Evolutionary conservation across 768 basidiomycete species (phyloP), one percentile per base, ranked within the genome.

Genomic region (Tubosaeta sp.): DNA sequence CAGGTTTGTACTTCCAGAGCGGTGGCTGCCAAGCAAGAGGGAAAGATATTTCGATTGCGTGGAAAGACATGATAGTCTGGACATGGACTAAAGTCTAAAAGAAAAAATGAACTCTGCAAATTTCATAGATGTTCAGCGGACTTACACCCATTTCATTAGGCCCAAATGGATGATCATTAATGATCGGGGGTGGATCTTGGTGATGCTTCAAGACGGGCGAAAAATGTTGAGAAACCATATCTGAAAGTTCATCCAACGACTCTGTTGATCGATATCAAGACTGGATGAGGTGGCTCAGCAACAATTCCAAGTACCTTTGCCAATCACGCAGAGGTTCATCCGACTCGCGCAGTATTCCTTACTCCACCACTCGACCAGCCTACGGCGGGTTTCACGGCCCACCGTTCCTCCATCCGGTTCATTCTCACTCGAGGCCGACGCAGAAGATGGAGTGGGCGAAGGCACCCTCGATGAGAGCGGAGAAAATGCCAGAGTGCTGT

Each of bases 31-130:
- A 80, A 60, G 78, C 79, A 61, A 94, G 67, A 52, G 88, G 81
- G 70, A 92, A 93, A 3, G 83, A 84, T 21, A 95, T 77, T 61
- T 94, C 93, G 45, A 95, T 59, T 0, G 81, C 84, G 61, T 91
- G 87, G 69, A 92, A 83, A 21, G 86, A 79, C 84, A 90, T 91
- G 57, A 97, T 80, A 0, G 92, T 94, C 68, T 93, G 86, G n/a
- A 86, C 80, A 44, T 82, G 87, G 9, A 96, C 85, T 52, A 92
- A 75, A 3, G 87, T 87, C 82, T 90, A 54, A 45, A 61, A 64
- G 9, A 10, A 65, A 27, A 41, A 57, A 46, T 38, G 53, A 41
- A 39, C 13, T 54, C 6, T 41, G 46, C 21, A 44, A 43, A 8
- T 21, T 14, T 59, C 51, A 53, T 52, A 16, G 19, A 21, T 18